Evolutionary conservation across 768 basidiomycete genomes (phyloP).

Genomic region (Pseudohyphozyma bogoriensis): DNA sequence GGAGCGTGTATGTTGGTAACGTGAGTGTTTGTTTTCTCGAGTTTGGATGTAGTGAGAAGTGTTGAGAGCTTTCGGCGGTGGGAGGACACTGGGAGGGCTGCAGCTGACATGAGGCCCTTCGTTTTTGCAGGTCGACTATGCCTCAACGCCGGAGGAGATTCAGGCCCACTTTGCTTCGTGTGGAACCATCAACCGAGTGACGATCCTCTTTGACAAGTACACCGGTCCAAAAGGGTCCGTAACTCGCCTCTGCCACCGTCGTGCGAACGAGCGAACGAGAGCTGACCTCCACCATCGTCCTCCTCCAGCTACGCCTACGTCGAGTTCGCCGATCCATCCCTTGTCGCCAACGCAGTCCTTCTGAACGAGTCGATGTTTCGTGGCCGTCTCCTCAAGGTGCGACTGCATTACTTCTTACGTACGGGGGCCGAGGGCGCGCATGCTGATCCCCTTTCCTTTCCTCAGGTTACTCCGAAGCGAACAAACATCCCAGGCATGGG

Average conservation of each 20-base stretch:
- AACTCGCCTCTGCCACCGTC: not conserved
- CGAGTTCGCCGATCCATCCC: constrained; percentile 87
- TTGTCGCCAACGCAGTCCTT: constrained; percentile 79
- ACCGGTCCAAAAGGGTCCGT: constrained; percentile 94
- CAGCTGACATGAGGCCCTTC: not conserved
- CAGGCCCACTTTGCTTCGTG: constrained; percentile 95
- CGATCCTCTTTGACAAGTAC: constrained; percentile 98
- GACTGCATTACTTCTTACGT: constrained; percentile 28
- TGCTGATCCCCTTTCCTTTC: not conserved
- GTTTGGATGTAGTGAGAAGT: not conserved
- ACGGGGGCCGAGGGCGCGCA: not conserved
- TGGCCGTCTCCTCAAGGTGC: constrained; percentile 81
- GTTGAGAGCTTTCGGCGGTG: not conserved
- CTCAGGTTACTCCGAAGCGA: constrained; percentile 82
- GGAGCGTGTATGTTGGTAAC: constrained; percentile 94
- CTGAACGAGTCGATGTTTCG: constrained; percentile 95
- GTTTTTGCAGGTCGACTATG: constrained; percentile 75
- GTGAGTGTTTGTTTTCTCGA: constrained; percentile 52
- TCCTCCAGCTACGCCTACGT: constrained; percentile 82
- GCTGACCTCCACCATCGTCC: not conserved
- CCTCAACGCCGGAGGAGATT: constrained; percentile 94
- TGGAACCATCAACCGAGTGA: constrained; percentile 96
- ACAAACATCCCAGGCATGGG: constrained; percentile 92
- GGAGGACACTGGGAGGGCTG: not conserved
- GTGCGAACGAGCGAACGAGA: no score